Base-by-base conservation (phyloP, 1,139 yeast genomes). In the Eremothecium sinecaudum region DNA sequence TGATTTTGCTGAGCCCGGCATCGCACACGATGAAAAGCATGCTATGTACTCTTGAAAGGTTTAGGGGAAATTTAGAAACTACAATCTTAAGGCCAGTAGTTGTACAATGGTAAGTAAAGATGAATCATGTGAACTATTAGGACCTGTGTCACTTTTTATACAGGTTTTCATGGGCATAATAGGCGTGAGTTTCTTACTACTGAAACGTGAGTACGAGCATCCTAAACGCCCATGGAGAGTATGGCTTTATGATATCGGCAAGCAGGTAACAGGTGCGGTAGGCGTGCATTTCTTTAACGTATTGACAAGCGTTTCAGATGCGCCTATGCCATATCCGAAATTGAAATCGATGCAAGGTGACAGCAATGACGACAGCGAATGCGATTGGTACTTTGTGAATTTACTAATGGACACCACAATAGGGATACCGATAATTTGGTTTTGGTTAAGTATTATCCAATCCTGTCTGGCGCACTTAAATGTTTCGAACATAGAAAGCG, bases 341-440 rank as follows among this genome's bases (percentile, higher is more conserved):
- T 4, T 35, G 14, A 19, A 18, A 2, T 18, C 5, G 11, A 12
- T 9, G 4, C 5, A 17, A 4, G 13, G n/a, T 16, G 41, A 39
- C 4, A 44, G 40, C n/a, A 56, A 51, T 19, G 59, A 53, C 8
- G 61, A 54, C 10, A 66, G 79, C 46, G 87, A 87, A 6, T 81
- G 93, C 52, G 84, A 80, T 47, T 87, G 96, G 93, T 90, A 90
- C 61, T 87, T 90, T 50, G 64, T 90, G 36, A 90, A 82, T 50
- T 73, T 87, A 28, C 68, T 87, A 14, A 71, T 87, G 53, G 98
- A 90, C 56, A 87, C 97, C 29, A 90, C 98, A 0, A 69, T 87
- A n/a, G 98, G 98, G 0, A 93, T 86, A 2, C 92, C 92, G 16
- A 69, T 87, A 3, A 64, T 90, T 27, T 86, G 80, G 75, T 56